phyloP scores from a whole-genome alignment of 2,329 filamentous ascomycete species.

The Phoma sp. region DNA sequence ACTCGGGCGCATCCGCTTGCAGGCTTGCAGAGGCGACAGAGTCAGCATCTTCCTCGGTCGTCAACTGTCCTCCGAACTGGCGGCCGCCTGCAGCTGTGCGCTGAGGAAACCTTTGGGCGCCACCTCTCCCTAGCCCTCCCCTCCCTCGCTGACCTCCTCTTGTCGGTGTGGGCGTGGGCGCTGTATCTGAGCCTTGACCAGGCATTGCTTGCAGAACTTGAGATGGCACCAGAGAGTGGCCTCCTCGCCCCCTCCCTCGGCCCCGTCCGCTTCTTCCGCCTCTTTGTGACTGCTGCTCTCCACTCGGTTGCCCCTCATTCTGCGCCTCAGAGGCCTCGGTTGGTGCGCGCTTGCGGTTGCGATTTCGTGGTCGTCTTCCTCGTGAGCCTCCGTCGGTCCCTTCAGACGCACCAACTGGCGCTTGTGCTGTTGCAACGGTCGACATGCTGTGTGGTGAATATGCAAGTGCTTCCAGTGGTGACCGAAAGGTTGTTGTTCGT shows the following conservation, averaged over 20 bases:
- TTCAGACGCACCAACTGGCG: conserved; percentile 15
- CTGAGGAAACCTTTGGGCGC: conserved; percentile 26
- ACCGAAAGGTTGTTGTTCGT: not conserved
- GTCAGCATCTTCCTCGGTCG: conserved; percentile 37
- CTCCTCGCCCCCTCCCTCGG: conserved; percentile 27
- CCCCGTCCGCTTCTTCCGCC: conserved; percentile 28
- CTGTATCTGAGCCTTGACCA: not conserved
- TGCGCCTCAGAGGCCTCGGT: conserved; percentile 27
- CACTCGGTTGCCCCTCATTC: conserved; percentile 23
- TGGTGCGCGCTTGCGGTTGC: conserved; percentile 23
- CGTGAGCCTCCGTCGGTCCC: conserved; percentile 25
- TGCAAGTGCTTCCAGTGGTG: conserved; percentile 2
- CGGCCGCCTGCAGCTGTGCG: conserved; percentile 47
- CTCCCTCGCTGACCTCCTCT: conserved; percentile 23
- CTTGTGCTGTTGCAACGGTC: conserved; percentile 23
- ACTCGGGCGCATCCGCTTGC: conserved; percentile 59
- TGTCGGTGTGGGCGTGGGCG: conserved; percentile 10
- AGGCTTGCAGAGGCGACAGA: conserved; percentile 36
- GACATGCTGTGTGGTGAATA: conserved; percentile 27
- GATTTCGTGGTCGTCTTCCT: conserved; percentile 32
- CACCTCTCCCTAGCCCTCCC: conserved; percentile 26
- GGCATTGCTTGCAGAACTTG: conserved; percentile 6
- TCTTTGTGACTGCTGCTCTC: conserved; percentile 27
- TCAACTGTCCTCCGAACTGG: conserved; percentile 58
- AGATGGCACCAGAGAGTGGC: conserved; percentile 13